Percentiles rank a stretch among this genome's conserved stretches.
Evolutionary conservation across 106 monocot genomes (phyloP).

Genomic region (Dendrobium catenatum): DNA sequence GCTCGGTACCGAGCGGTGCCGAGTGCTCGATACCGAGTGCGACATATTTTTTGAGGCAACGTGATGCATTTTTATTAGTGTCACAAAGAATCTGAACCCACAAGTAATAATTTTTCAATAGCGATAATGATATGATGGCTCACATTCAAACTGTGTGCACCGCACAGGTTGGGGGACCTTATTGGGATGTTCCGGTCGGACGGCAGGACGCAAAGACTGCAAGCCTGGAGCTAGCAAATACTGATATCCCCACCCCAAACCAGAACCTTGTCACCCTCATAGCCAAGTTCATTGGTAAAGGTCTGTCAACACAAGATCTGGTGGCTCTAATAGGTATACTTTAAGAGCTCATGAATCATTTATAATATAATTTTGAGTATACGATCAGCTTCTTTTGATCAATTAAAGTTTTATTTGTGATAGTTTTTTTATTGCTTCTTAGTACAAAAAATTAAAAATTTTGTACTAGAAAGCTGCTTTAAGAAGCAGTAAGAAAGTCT

Average conservation of each 20-base stretch:
- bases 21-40: no score
- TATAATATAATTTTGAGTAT: neutral
- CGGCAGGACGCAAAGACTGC: slow-evolving; percentile 65
- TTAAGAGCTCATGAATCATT: neutral
- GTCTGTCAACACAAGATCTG: slow-evolving; percentile 64
- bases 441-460: no score
- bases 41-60: no score
- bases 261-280: slow-evolving; percentile 55
- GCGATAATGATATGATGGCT: neutral
- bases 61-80: no score
- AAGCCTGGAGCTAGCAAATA: slow-evolving; percentile 56
- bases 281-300: slow-evolving; percentile 61
- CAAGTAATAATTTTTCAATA: neutral
- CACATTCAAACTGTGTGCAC: neutral
- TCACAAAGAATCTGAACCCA: no score
- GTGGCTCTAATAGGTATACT: slow-evolving; percentile 65
- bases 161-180: slow-evolving; percentile 76
- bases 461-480: no score
- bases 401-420: neutral
- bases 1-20: no score
- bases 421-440: no score
- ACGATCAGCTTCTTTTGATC: neutral
- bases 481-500: no score
- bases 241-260: slow-evolving; percentile 44
- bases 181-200: slow-evolving; percentile 81